phyloP scores from a whole-genome alignment of 352 stramenopile species.

The Pythium monospermum region DNA sequence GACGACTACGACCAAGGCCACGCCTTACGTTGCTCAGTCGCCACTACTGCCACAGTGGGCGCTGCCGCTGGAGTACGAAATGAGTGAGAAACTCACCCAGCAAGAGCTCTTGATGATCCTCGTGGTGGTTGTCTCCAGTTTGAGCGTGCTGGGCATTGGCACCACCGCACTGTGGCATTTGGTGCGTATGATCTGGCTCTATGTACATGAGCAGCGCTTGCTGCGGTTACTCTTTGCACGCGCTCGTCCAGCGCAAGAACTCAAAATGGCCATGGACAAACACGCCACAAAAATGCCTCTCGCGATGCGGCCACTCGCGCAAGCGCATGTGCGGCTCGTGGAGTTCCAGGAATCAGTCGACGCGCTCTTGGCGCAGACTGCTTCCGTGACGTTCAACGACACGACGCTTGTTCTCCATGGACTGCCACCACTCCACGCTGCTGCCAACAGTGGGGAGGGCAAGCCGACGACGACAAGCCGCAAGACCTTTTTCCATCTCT shows the following conservation, averaged over 20 bases:
- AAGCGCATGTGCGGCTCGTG: conserved; percentile 40
- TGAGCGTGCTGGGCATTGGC: conserved; percentile 36
- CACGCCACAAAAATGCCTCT: conserved; percentile 34
- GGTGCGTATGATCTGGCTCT: conserved; percentile 35
- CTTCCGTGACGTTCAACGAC: conserved; percentile 37
- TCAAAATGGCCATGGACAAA: conserved; percentile 30
- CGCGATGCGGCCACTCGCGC: conserved; percentile 42
- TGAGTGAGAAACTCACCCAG: conserved; percentile 40
- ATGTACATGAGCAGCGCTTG: conserved; percentile 35
- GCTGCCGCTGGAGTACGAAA: conserved; percentile 39
- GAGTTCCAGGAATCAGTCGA: conserved; percentile 32
- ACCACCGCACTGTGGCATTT: conserved; percentile 33
- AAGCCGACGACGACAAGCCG: conserved; percentile 23
- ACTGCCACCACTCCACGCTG: conserved; percentile 18
- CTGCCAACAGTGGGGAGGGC: conserved; percentile 14
- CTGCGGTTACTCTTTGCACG: conserved; percentile 38
- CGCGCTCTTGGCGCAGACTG: conserved; percentile 30
- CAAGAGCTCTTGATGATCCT: conserved; percentile 60
- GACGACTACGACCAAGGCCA: background rate
- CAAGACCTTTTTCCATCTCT: conserved; percentile 68
- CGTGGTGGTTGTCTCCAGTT: conserved; percentile 38
- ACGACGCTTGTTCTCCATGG: conserved; percentile 32
- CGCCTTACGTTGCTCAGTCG: conserved; percentile 1
- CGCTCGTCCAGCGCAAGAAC: conserved; percentile 8
- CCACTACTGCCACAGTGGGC: conserved; percentile 25